These are phyloP conservation scores for Aspergillus funiculosus DNA, from an alignment of 495 filamentous ascomycete genomes.

Conservation along the genomic window DNA sequence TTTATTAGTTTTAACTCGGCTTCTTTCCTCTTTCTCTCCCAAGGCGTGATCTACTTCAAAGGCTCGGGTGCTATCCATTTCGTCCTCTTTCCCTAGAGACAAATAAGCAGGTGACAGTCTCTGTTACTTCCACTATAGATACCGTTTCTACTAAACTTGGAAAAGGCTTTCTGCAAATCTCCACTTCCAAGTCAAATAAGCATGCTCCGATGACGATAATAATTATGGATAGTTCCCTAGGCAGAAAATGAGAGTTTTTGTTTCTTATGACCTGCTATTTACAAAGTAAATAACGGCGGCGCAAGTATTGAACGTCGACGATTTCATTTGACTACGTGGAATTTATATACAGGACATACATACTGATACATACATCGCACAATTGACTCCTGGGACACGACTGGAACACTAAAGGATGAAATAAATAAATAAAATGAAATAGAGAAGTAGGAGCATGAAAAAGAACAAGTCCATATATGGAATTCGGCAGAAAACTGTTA, in stretches of 20 bases:
- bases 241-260: constrained; percentile 13
- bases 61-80: neutral
- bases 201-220: constrained; percentile 2
- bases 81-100: neutral
- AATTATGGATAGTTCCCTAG: constrained; percentile 12
- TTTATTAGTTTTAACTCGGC: constrained; percentile 30
- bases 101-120: too few species aligned
- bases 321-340: too few species aligned
- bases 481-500: too few species aligned
- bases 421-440: too few species aligned
- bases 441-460: too few species aligned
- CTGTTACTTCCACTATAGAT: too few species aligned
- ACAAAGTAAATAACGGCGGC: neutral
- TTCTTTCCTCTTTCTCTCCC: constrained; percentile 22
- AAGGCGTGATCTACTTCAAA: neutral
- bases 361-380: constrained; percentile 14
- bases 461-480: too few species aligned
- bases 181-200: too few species aligned
- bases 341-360: constrained; percentile 13
- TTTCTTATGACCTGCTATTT: neutral
- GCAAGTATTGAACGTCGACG: too few species aligned
- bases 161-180: too few species aligned
- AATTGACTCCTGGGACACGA: neutral
- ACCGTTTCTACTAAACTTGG: too few species aligned
- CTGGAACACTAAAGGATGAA: neutral